phyloP scores from a whole-genome alignment of 2,329 filamentous ascomycete genomes.

The Colletotrichum spaethianum region DNA sequence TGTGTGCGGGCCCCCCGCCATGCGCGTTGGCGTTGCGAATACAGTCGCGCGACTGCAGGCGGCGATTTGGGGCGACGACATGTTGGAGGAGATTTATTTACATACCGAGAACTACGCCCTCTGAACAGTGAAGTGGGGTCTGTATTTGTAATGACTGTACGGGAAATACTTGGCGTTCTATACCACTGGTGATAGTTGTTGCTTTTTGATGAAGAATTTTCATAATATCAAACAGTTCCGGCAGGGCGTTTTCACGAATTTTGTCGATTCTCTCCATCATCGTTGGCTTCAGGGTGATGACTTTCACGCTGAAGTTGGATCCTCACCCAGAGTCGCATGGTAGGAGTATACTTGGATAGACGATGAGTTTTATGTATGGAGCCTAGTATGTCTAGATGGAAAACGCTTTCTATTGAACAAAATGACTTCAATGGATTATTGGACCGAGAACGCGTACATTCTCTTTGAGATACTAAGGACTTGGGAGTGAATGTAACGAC shows the following conservation, averaged over 20 bases:
- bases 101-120: slow-evolving; percentile 97
- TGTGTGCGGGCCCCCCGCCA: slow-evolving; percentile 89
- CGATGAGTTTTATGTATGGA: too few relatives aligned
- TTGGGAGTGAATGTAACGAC: too few relatives aligned
- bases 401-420: too few relatives aligned
- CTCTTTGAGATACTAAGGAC: too few relatives aligned
- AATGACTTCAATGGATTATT: too few relatives aligned
- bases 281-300: background rate
- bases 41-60: slow-evolving; percentile 87
- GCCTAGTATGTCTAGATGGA: too few relatives aligned
- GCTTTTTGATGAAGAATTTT: slow-evolving; percentile 3
- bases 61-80: slow-evolving; percentile 84
- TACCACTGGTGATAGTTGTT: slow-evolving; percentile 33
- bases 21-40: slow-evolving; percentile 90
- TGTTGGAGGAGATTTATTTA: slow-evolving; percentile 90
- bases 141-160: slow-evolving; percentile 36
- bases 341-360: too few relatives aligned
- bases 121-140: slow-evolving; percentile 55
- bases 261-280: background rate
- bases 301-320: background rate
- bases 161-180: slow-evolving; percentile 36
- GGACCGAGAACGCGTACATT: too few relatives aligned
- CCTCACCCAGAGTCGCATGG: too few relatives aligned
- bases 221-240: slow-evolving; percentile 24
- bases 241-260: background rate